Base-by-base conservation (phyloP, 139 green algal genomes). In the Chlorella sp. region DNA sequence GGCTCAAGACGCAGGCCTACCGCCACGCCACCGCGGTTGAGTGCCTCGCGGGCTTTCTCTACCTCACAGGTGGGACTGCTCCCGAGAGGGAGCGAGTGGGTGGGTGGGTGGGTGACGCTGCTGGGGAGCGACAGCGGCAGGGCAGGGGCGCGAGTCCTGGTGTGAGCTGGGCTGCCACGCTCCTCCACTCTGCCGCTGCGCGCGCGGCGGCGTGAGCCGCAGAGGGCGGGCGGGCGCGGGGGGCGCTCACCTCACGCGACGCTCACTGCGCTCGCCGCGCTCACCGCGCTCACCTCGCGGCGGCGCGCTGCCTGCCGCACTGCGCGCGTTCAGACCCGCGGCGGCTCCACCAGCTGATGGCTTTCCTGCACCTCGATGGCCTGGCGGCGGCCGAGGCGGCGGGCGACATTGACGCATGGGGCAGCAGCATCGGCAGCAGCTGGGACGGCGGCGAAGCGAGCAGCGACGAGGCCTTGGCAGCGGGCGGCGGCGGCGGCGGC, bases 21-120 rank as follows among this genome's bases (percentile, higher is more conserved):
- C 71, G 77, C 8, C 71, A 67, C 9, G 87, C 87, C 25, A 92
- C 87, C 41, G 74, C 87, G 1, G 50, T 92, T 17, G 87, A 92
- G 65, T 91, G 85, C 56, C 68, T 90, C 62, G 84, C 87, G 50
- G 41, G 81, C n/a, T 36, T 35, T 73, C 48, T 38, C 53, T n/a
- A n/a, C n/a, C n/a, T n/a, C n/a, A n/a, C n/a, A n/a, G n/a, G n/a
- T n/a, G n/a, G n/a, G n/a, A n/a, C n/a, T n/a, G n/a, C n/a, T n/a
- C n/a, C n/a, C n/a, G n/a, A n/a, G n/a, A n/a, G n/a, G 36, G 14
- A 59, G 27, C 53, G 50, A 45, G 21, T 29, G 41, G 17, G 48
- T 76, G 35, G 25, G 48, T 68, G 15, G 11, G 21, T 36, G 63
- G 35, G 59, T 61, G 69, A 71, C 31, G 31, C 48, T 53, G 42